Conservation (phyloP, 208 protist genomes). For the Trypanosoma grayi region DNA sequence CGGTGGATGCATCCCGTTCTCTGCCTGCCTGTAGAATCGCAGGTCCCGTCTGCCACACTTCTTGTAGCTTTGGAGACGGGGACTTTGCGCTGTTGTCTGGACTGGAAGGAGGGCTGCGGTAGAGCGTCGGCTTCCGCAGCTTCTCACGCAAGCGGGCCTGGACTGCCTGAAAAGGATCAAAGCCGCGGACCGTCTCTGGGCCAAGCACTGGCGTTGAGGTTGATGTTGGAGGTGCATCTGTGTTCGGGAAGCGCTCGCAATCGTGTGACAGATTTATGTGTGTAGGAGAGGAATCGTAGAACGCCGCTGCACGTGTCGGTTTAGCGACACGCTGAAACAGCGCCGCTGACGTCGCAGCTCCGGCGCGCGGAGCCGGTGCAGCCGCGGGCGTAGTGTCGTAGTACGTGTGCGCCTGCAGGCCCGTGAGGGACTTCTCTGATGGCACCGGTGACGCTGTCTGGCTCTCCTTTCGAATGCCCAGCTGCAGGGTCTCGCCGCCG, state of each 20-base stretch:
- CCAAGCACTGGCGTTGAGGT: neutral
- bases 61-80: neutral
- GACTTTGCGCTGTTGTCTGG: neutral
- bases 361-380: neutral
- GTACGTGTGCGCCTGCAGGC: constrained; percentile 4
- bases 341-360: neutral
- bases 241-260: neutral
- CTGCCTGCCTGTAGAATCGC: neutral
- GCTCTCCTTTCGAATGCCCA: neutral
- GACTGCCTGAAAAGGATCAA: constrained; percentile 57
- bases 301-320: neutral
- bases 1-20: neutral
- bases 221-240: neutral
- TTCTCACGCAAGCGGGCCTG: constrained; percentile 58
- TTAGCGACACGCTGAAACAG: neutral
- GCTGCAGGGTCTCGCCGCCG: neutral
- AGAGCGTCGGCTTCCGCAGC: constrained; percentile 18
- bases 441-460: neutral
- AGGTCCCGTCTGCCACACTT: neutral
- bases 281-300: neutral
- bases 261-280: neutral
- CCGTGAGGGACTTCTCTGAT: neutral
- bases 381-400: constrained; percentile 3
- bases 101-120: constrained; percentile 2
- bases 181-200: constrained; percentile 8